Conservation (phyloP, 495 filamentous ascomycete species). For the Daldinia grandis region DNA sequence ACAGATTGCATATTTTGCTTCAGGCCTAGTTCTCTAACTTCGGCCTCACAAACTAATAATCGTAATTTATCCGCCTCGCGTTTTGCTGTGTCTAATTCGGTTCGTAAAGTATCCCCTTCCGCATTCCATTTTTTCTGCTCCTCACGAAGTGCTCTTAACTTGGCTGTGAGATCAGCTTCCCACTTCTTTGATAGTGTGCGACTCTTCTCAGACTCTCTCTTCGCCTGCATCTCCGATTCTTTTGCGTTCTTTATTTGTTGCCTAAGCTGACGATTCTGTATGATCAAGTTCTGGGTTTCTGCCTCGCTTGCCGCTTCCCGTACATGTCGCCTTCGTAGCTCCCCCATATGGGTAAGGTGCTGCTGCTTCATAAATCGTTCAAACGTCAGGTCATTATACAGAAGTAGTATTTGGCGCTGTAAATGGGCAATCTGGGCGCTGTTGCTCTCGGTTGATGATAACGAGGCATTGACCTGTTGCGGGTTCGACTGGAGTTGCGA, state of each 20-base stretch:
- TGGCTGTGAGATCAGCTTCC: conserved; percentile 69
- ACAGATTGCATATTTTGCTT: conserved; percentile 67
- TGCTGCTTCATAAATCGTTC: conserved; percentile 80
- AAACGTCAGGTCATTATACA: conserved; percentile 79
- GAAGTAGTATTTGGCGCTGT: conserved; percentile 69
- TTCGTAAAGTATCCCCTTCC: conserved; percentile 61
- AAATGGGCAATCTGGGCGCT: conserved; percentile 63
- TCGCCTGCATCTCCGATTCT: conserved; percentile 66
- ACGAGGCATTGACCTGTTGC: conserved; percentile 7
- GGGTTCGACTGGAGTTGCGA: conserved; percentile 35
- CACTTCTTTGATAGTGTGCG: conserved; percentile 73
- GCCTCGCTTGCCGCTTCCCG: conserved; percentile 74
- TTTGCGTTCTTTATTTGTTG: conserved; percentile 73
- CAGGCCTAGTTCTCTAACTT: conserved; percentile 65
- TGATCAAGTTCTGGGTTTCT: conserved; percentile 77
- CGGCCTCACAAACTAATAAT: conserved; percentile 66
- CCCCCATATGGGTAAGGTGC: conserved; percentile 77
- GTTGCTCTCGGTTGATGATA: conserved; percentile 28
- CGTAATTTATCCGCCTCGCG: conserved; percentile 64
- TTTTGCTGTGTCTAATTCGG: conserved; percentile 60
- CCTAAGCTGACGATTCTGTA: conserved; percentile 74
- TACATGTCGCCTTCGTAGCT: conserved; percentile 71
- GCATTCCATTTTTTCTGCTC: conserved; percentile 71
- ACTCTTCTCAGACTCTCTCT: conserved; percentile 70
- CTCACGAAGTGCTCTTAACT: conserved; percentile 67